These are phyloP conservation scores for Lunularia cruciata DNA, from an alignment of 225 moss, liverwort and hornwort genomes.

Conservation along the genomic window DNA sequence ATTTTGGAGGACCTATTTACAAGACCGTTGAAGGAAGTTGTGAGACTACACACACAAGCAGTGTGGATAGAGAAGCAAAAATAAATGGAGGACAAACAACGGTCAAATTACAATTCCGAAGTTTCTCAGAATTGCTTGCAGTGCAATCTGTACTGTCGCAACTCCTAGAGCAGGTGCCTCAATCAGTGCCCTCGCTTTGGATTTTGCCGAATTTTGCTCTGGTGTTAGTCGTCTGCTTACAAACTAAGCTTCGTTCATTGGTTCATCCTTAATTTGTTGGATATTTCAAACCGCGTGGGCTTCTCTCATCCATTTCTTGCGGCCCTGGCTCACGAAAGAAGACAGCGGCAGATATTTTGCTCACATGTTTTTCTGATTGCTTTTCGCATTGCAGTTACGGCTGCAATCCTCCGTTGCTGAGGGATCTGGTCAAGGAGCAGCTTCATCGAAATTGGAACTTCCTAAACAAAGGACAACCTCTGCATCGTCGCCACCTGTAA, in stretches of 20 bases:
- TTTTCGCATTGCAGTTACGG: slow-evolving; percentile 44
- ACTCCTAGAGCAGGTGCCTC: slow-evolving; percentile 74
- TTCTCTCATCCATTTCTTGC: no score
- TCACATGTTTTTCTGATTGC: neutral
- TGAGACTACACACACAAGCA: neutral
- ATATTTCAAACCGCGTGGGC: no score
- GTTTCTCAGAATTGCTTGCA: slow-evolving; percentile 55
- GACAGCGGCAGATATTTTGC: no score
- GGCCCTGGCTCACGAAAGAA: no score
- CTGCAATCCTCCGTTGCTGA: slow-evolving; percentile 27
- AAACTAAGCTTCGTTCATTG: neutral
- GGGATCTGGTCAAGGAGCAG: slow-evolving; percentile 14
- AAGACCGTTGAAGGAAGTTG: slow-evolving; percentile 16
- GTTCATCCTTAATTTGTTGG: neutral
- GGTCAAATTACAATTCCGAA: slow-evolving; percentile 62
- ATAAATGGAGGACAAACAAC: slow-evolving; percentile 31
- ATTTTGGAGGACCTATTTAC: slow-evolving; percentile 25
- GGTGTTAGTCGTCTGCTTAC: neutral
- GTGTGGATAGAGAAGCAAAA: neutral
- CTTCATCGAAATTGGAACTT: neutral
- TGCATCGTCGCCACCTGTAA: slow-evolving; percentile 36
- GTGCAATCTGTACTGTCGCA: slow-evolving; percentile 74
- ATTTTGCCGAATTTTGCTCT: no score
- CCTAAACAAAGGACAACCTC: slow-evolving; percentile 25
- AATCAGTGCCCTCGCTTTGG: no score